Evolutionary conservation across 495 filamentous ascomycete species (phyloP).

Genomic region (Aspergillus egyptiacus): DNA sequence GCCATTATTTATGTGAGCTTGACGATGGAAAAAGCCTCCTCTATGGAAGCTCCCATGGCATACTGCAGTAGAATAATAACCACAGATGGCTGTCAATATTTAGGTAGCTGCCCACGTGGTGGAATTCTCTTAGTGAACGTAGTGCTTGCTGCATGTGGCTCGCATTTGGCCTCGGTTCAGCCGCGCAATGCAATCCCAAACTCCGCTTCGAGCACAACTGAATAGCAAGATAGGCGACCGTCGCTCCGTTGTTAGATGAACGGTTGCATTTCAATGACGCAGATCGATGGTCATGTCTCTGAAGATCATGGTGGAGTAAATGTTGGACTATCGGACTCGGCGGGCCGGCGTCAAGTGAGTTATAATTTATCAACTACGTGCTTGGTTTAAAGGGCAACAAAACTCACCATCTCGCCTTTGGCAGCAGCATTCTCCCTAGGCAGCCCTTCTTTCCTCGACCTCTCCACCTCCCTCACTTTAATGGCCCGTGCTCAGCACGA

Average conservation of each 20-base stretch:
- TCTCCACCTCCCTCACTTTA: slow-evolving; percentile 2
- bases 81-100: background rate
- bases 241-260: no score
- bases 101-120: no score
- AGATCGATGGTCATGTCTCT: background rate
- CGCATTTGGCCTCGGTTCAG: slow-evolving; percentile 4
- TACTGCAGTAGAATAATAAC: background rate
- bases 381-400: background rate
- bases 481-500: slow-evolving; percentile 21
- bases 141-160: background rate
- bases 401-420: background rate
- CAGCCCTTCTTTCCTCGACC: background rate
- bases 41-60: background rate
- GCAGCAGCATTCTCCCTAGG: background rate
- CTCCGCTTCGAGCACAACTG: background rate
- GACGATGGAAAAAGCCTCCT: background rate
- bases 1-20: background rate
- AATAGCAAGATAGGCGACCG: background rate
- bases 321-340: slow-evolving; percentile 1
- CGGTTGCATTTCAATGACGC: background rate
- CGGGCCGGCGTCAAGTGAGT: slow-evolving; percentile 2
- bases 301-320: slow-evolving; percentile 5
- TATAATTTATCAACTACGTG: background rate
- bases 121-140: background rate
- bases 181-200: background rate